phyloP scores from a whole-genome alignment of 208 protist genomes.

The Trypanosoma platydactyli region DNA sequence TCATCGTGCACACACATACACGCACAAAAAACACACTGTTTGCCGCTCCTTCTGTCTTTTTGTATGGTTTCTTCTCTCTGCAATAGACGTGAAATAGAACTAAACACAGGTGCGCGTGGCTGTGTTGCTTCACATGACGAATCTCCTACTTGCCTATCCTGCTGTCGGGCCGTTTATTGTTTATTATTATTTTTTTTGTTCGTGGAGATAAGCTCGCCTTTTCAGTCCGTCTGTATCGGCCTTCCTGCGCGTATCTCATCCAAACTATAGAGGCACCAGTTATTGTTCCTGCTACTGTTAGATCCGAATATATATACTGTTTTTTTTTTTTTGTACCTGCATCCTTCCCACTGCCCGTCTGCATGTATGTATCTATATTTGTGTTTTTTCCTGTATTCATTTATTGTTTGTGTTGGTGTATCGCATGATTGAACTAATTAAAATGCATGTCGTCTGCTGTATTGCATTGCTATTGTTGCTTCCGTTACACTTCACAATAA shows the following conservation, averaged over 20 bases:
- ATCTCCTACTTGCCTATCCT: neutral
- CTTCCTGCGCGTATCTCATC: too few relatives aligned
- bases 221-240: too few relatives aligned
- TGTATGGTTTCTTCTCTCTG: slow-evolving; percentile 5
- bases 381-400: slow-evolving; percentile 1
- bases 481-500: too few relatives aligned
- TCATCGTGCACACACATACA: neutral
- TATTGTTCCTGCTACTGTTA: neutral
- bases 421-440: neutral
- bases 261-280: slow-evolving; percentile 2
- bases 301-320: too few relatives aligned
- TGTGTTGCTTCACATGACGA: too few relatives aligned
- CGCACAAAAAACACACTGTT: too few relatives aligned
- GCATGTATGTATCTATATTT: slow-evolving; percentile 2
- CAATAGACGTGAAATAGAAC: neutral
- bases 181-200: slow-evolving; percentile 3
- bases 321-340: too few relatives aligned
- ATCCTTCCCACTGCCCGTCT: too few relatives aligned
- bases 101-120: neutral
- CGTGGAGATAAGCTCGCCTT: neutral
- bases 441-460: too few relatives aligned
- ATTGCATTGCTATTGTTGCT: too few relatives aligned
- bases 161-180: neutral
- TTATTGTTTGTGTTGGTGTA: neutral
- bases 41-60: too few relatives aligned